These are phyloP conservation scores for Ampelocalamus luodianensis DNA, from an alignment of 176 grass and related monocot genomes.

Conservation along the genomic window DNA sequence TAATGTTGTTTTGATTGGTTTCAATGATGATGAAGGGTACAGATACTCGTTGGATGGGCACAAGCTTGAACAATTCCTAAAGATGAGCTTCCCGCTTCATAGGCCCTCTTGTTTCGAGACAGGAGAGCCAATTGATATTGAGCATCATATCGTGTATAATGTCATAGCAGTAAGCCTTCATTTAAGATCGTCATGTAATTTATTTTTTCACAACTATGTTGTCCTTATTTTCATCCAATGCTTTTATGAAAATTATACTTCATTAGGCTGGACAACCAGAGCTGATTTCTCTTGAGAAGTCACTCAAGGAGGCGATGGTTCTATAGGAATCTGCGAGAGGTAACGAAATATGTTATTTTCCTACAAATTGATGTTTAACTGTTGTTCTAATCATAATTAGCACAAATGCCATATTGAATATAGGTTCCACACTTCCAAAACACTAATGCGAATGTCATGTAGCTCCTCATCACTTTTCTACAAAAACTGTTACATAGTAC, in stretches of 20 bases:
- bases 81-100: conserved; percentile 84
- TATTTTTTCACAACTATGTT: conserved; percentile 17
- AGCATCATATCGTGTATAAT: conserved; percentile 96
- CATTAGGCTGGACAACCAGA: conserved; percentile 94
- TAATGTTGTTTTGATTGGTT: conserved; percentile 94
- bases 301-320: conserved; percentile 86
- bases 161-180: conserved; percentile 72
- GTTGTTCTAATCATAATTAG: conserved; percentile 16
- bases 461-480: no score
- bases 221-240: conserved; percentile 15
- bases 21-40: conserved; percentile 90
- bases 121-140: conserved; percentile 97
- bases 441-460: no score
- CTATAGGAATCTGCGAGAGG: conserved; percentile 94
- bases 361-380: not conserved
- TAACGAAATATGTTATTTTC: conserved; percentile 44
- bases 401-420: no score
- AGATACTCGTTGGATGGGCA: conserved; percentile 80
- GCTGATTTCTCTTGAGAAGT: conserved; percentile 91
- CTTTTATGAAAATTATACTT: conserved; percentile 38
- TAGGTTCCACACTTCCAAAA: no score
- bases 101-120: conserved; percentile 94
- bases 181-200: conserved; percentile 27
- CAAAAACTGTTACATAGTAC: no score
- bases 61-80: conserved; percentile 88